A percentile compares a stretch with the other conserved stretches of the same genome.
These are phyloP conservation scores for Cyberlindnera amylophila DNA, from an alignment of 805 yeast genomes.

Conservation along the genomic window DNA sequence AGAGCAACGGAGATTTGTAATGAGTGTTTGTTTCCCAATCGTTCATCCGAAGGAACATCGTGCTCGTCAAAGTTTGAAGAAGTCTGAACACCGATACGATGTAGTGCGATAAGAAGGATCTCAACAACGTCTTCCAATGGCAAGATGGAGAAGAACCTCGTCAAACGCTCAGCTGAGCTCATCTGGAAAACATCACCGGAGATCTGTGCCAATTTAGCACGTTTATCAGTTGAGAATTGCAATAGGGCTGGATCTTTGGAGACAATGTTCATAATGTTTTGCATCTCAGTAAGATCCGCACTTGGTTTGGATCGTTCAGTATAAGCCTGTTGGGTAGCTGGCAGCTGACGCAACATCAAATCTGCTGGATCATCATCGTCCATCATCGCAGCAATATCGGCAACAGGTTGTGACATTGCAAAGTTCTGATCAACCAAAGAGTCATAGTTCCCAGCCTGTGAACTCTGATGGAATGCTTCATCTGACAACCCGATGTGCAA, in stretches of 20 bases:
- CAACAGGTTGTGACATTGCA: conserved; percentile 46
- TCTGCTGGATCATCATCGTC: conserved; percentile 33
- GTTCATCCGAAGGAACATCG: conserved; percentile 10
- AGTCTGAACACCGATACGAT: conserved; percentile 37
- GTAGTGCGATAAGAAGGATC: conserved; percentile 38
- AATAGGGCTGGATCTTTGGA: conserved; percentile 48
- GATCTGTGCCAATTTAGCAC: conserved; percentile 21
- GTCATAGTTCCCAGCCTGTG: conserved; percentile 21
- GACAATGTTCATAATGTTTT: conserved; percentile 35
- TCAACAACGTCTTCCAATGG: conserved; percentile 42
- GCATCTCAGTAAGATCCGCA: conserved; percentile 27
- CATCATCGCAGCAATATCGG: conserved; percentile 39
- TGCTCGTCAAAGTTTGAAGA: conserved; percentile 17
- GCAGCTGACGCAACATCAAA: conserved; percentile 14
- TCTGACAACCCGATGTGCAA: conserved; percentile 53
- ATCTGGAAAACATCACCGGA: conserved; percentile 19
- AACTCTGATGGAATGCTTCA: conserved; percentile 33
- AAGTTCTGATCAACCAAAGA: conserved; percentile 18
- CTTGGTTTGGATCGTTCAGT: conserved; percentile 34
- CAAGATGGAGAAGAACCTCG: conserved; percentile 46
- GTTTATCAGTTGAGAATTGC: conserved; percentile 37
- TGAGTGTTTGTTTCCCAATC: conserved; percentile 6
- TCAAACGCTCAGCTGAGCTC: conserved; percentile 35
- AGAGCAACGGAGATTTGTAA: conserved; percentile 31
- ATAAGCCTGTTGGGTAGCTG: conserved; percentile 41